Evolutionary conservation across 108 stramenopile species (phyloP).

Genomic region (Conticribra guillardii): DNA sequence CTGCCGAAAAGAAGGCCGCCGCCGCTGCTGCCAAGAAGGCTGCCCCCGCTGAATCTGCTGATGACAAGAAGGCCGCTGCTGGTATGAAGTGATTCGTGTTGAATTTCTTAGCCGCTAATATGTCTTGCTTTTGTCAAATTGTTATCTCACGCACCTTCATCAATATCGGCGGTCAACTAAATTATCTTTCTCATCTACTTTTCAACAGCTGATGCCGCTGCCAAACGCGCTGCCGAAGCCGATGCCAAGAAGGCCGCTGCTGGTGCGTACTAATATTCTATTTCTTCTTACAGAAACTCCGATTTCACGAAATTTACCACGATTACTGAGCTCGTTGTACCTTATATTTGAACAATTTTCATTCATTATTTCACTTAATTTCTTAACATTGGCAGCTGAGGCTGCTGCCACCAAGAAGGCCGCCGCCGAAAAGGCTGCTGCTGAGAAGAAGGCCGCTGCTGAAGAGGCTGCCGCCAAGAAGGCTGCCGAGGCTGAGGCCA

Average conservation of each 20-base stretch:
- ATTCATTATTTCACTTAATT: not conserved
- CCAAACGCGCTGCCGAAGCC: constrained; percentile 20
- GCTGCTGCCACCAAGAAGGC: constrained; percentile 41
- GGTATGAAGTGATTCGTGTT: not conserved
- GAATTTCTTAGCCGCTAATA: no score
- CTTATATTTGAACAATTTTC: not conserved
- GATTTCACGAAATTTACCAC: no score
- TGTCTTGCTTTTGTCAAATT: no score
- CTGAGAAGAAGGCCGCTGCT: constrained; percentile 16
- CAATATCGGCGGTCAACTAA: no score
- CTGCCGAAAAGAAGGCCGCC: constrained; percentile 18
- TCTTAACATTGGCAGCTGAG: not conserved
- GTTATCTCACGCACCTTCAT: no score
- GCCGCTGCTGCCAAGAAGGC: constrained; percentile 2
- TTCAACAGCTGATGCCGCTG: constrained; percentile 7
- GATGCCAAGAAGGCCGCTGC: constrained; percentile 35
- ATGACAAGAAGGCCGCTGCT: not conserved
- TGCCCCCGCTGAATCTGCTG: not conserved
- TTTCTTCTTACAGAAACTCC: not conserved
- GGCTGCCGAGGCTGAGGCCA: constrained; percentile 24
- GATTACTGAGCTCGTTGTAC: not conserved
- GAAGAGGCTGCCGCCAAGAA: constrained; percentile 14
- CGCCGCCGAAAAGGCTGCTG: constrained; percentile 24
- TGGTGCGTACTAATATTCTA: not conserved
- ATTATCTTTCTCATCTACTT: no score